Percentiles rank a stretch among this genome's conserved stretches.
These are phyloP conservation scores for Begonia masoniana DNA, from an alignment of 306 rosid genomes.

Conservation along the genomic window DNA sequence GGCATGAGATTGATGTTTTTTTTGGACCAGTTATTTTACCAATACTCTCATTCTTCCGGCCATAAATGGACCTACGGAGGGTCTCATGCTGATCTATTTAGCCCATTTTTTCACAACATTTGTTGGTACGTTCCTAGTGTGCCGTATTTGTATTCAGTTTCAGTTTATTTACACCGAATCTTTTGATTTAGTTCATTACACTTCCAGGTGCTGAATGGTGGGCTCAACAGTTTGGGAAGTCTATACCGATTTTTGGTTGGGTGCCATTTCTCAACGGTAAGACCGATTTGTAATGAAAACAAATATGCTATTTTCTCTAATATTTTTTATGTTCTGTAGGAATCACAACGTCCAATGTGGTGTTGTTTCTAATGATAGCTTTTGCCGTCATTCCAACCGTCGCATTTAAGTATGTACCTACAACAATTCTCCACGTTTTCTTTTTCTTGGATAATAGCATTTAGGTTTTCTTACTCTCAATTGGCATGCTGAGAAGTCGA, in stretches of 20 bases:
- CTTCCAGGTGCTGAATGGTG: conserved; percentile 89
- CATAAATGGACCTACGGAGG: conserved; percentile 94
- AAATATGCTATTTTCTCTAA: background rate
- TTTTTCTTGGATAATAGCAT: no score
- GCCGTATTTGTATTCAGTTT: background rate
- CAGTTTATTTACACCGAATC: background rate
- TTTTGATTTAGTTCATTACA: conserved; percentile 1
- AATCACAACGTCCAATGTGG: conserved; percentile 31
- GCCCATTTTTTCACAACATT: conserved; percentile 68
- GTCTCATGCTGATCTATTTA: conserved; percentile 70
- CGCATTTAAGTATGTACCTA: conserved; percentile 48
- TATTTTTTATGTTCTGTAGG: conserved; percentile 31
- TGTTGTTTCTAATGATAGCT: conserved; percentile 51
- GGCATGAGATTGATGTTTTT: no score
- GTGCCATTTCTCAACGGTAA: conserved; percentile 54
- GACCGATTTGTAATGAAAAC: background rate
- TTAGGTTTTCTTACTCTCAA: no score
- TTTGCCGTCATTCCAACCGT: conserved; percentile 76
- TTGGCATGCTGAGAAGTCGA: no score
- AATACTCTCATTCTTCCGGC: conserved; percentile 80
- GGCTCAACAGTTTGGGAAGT: conserved; percentile 60
- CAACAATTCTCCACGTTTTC: no score
- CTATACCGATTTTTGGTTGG: conserved; percentile 70
- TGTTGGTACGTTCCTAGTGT: conserved; percentile 54
- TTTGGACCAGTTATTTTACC: conserved; percentile 66